Percentiles rank a stretch among this genome's conserved stretches.
These are phyloP conservation scores for Alternaria hordeiaustralica DNA, from an alignment of 2,329 filamentous ascomycete species.

Conservation along the genomic window DNA sequence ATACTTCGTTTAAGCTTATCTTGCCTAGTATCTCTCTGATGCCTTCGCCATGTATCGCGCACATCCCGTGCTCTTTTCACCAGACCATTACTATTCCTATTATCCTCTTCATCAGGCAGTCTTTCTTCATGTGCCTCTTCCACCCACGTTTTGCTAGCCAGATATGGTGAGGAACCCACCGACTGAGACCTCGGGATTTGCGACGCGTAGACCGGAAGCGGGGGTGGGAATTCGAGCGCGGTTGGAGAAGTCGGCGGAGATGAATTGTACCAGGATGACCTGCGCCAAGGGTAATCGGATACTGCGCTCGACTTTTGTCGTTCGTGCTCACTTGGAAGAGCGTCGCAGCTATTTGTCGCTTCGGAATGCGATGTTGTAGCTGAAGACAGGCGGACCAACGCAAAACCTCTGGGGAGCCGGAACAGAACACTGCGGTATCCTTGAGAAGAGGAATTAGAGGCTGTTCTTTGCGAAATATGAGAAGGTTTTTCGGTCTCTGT, in stretches of 20 bases:
- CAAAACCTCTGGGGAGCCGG: conserved; percentile 32
- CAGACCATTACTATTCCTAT: conserved; percentile 17
- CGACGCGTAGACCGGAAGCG: conserved; percentile 3
- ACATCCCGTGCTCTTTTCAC: conserved; percentile 33
- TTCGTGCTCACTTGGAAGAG: conserved; percentile 4
- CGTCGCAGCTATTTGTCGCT: background rate
- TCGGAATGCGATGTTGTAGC: conserved; percentile 12
- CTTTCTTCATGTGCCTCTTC: background rate
- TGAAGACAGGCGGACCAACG: conserved; percentile 26
- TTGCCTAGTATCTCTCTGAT: conserved; percentile 28
- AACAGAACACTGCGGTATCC: conserved; percentile 21
- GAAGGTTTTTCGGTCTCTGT: background rate
- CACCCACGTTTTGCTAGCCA: background rate
- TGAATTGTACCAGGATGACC: conserved; percentile 21
- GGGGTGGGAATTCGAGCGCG: conserved; percentile 15
- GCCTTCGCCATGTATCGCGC: conserved; percentile 29
- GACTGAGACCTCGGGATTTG: background rate
- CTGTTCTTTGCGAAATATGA: background rate
- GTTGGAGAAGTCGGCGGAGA: conserved; percentile 14
- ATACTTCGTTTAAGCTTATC: conserved; percentile 43
- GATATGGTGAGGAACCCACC: background rate
- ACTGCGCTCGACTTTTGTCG: conserved; percentile 1
- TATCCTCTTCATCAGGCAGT: conserved; percentile 1
- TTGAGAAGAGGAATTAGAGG: background rate
- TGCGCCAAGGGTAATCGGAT: conserved; percentile 9